These are phyloP conservation scores for Lactuca saligna DNA, from an alignment of 129 eudicot genomes.

Conservation along the genomic window DNA sequence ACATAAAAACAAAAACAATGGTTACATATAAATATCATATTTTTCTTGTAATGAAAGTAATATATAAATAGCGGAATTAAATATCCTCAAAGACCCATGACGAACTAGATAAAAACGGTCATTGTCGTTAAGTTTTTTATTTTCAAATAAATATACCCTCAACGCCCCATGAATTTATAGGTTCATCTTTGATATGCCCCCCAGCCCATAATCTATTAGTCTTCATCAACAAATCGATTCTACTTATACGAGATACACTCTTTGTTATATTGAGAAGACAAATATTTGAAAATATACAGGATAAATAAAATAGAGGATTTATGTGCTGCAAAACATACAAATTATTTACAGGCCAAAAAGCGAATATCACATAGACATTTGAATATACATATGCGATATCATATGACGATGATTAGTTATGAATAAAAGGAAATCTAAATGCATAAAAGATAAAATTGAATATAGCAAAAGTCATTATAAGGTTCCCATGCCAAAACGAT, in stretches of 20 bases:
- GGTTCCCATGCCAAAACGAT: conserved; percentile 23
- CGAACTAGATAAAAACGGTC: too few species aligned
- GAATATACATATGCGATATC: not conserved
- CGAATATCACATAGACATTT: not conserved
- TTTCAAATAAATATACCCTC: too few species aligned
- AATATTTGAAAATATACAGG: too few species aligned
- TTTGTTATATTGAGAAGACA: not conserved
- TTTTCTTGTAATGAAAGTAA: too few species aligned
- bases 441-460: not conserved
- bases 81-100: too few species aligned
- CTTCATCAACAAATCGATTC: not conserved
- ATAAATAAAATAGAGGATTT: not conserved
- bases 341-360: not conserved
- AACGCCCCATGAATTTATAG: too few species aligned
- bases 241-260: not conserved
- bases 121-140: too few species aligned
- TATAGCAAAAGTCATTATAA: not conserved
- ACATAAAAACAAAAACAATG: too few species aligned
- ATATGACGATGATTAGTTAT: conserved; percentile 4
- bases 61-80: too few species aligned
- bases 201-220: too few species aligned
- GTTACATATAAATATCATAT: too few species aligned
- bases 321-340: not conserved
- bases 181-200: too few species aligned
- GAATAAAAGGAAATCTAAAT: not conserved